phyloP scores from a whole-genome alignment of 1,284 basidiomycete genomes.

The Ustanciosporium gigantosporum region DNA sequence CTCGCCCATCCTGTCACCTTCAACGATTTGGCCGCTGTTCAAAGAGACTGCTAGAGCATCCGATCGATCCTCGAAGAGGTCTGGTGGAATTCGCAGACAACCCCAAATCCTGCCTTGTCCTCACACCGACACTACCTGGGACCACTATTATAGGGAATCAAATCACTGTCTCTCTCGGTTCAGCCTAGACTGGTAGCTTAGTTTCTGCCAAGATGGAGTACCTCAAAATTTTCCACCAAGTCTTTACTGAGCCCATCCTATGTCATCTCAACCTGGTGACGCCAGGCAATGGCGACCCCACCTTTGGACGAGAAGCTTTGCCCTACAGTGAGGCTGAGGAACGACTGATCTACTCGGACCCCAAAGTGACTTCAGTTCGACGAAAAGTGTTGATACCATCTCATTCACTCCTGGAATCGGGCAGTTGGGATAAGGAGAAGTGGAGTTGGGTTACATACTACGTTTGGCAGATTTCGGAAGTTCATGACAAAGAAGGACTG shows the following conservation, averaged over 20 bases:
- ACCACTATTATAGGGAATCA: no score
- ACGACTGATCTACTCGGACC: conserved; percentile 53
- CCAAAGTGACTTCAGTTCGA: conserved; percentile 42
- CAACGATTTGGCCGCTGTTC: no score
- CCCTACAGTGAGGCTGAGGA: conserved; percentile 45
- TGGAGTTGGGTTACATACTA: conserved; percentile 51
- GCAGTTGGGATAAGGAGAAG: conserved; percentile 28
- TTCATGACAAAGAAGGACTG: conserved; percentile 29
- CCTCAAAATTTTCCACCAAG: conserved; percentile 32
- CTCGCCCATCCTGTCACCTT: no score
- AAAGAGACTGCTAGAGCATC: no score
- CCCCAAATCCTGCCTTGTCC: no score
- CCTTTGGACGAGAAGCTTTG: conserved; percentile 49
- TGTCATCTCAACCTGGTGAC: conserved; percentile 41
- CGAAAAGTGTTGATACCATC: conserved; percentile 40
- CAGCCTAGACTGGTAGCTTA: no score
- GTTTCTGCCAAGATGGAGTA: conserved; percentile 39
- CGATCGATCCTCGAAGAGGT: no score
- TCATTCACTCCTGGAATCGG: conserved; percentile 29
- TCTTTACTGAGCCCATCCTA: conserved; percentile 53
- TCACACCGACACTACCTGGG: no score
- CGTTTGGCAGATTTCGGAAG: conserved; percentile 45
- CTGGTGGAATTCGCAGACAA: no score
- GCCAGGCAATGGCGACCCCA: conserved; percentile 50
- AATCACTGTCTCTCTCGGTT: no score